Evolutionary conservation across 345 rosid genomes (phyloP).

Genomic region (Populus davidiana): DNA sequence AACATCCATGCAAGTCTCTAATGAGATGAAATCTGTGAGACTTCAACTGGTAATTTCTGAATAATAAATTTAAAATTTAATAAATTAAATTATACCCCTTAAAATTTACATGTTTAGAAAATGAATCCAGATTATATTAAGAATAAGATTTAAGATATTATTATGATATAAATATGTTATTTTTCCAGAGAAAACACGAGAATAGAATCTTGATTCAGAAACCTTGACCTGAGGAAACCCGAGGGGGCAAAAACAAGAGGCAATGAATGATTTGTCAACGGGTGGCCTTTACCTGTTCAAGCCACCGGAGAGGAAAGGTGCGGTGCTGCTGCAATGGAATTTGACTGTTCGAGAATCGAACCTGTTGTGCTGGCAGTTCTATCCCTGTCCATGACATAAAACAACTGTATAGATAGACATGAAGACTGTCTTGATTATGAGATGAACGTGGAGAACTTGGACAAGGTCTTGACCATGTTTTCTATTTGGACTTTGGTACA

Average conservation of each 20-base stretch:
- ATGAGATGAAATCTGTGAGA: rapidly evolving
- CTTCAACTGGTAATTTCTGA: rapidly evolving
- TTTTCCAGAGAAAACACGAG: no score
- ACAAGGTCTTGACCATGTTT: neutral
- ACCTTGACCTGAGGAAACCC: no score
- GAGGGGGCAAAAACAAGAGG: no score
- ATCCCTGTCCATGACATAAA: neutral
- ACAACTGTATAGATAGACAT: no score
- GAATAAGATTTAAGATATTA: no score
- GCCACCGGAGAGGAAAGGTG: neutral
- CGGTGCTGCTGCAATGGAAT: neutral
- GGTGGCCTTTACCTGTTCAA: neutral
- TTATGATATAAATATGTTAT: no score
- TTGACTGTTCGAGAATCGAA: neutral
- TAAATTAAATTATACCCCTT: rapidly evolving
- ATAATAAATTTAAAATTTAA: no score
- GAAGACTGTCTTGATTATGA: neutral
- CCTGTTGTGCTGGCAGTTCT: neutral
- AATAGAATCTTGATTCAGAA: no score
- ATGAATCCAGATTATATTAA: no score
- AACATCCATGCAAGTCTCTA: rapidly evolving
- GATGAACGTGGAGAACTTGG: neutral
- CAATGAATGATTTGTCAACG: no score
- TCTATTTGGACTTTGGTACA: no score
- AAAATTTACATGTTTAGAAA: no score